These are phyloP conservation scores for Apium graveolens DNA, from an alignment of 129 eudicot species.

Conservation along the genomic window DNA sequence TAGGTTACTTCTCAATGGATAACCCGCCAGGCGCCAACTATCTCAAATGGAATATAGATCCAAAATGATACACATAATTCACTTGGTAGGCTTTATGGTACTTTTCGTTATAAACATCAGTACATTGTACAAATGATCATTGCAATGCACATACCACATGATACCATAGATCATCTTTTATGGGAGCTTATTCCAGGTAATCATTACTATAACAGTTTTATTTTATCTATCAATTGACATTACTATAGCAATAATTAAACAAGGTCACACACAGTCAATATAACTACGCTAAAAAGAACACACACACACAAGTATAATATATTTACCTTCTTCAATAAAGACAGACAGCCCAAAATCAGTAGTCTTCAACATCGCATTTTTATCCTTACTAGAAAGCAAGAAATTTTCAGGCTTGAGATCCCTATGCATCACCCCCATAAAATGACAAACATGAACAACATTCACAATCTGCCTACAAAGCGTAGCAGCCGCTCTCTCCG, in stretches of 20 bases:
- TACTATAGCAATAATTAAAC: not conserved
- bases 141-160: not conserved
- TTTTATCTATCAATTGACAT: not conserved
- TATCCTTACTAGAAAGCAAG: not conserved
- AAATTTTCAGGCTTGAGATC: slow-evolving; percentile 17
- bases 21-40: not conserved
- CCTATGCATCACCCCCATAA: slow-evolving; percentile 15
- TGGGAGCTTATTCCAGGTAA: not conserved
- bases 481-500: slow-evolving; percentile 12
- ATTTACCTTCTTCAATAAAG: slow-evolving; percentile 9
- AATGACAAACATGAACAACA: slow-evolving; percentile 14
- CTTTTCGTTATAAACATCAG: not conserved
- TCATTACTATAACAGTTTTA: not conserved
- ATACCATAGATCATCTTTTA: not conserved
- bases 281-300: not conserved
- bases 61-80: not conserved
- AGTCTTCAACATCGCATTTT: slow-evolving; percentile 1
- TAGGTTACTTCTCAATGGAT: not conserved
- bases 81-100: not conserved
- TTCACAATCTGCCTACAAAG: slow-evolving; percentile 3
- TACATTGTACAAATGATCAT: not conserved
- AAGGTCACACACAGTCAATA: not conserved
- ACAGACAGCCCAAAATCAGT: slow-evolving; percentile 15
- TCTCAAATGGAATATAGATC: not conserved
- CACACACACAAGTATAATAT: not conserved